Evolutionary conservation across 495 filamentous ascomycete genomes (phyloP), one percentile per base, ranked within the genome.

Genomic region (Aspergillus sparsus): DNA sequence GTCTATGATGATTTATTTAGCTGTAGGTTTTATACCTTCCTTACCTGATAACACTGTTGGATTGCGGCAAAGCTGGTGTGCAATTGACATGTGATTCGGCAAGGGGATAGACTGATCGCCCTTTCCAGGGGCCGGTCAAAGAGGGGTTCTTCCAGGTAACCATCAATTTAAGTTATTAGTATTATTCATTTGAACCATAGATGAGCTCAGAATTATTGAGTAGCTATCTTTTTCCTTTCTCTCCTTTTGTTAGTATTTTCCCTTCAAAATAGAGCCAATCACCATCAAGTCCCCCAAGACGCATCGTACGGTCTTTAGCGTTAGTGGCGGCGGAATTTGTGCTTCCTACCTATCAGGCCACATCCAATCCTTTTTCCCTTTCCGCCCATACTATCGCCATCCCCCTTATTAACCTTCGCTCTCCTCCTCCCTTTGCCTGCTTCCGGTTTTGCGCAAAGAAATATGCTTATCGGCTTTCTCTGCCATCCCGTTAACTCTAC

Each of bases 381-480:
- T 46, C 41, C 42, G 45, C 46, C 49, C 52, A 49, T 50, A 34
- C 35, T 53, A 21, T 52, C 57, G 18, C 55, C 56, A 34, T 34
- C 61, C 31, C 55, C 35, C 41, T 64, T 57, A 49, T 35, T 16
- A 49, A 21, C 16, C 31, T 57, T 57, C 16, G 62, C 50, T 53
- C 49, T 34, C 37, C 47, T 37, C 47, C 59, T 61, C 37, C 44
- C 37, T 60, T 18, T 41, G 37, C 31, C 49, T 41, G 27, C 33
- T 15, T 18, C 55, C 62, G 27, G 8, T 33, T 41, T 39, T 46
- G 18, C 12, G 57, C 16, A 53, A 33, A 39, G 32, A 61, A 65
- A 60, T 61, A 68, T 68, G 66, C 60, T 37, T 53, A 55, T 33
- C 62, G 53, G 36, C 55, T 21, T 52, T 49, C 44, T 44, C 7